Evolutionary conservation across 2,329 filamentous ascomycete genomes (phyloP).

Genomic region (Pestalotiopsis sp.): DNA sequence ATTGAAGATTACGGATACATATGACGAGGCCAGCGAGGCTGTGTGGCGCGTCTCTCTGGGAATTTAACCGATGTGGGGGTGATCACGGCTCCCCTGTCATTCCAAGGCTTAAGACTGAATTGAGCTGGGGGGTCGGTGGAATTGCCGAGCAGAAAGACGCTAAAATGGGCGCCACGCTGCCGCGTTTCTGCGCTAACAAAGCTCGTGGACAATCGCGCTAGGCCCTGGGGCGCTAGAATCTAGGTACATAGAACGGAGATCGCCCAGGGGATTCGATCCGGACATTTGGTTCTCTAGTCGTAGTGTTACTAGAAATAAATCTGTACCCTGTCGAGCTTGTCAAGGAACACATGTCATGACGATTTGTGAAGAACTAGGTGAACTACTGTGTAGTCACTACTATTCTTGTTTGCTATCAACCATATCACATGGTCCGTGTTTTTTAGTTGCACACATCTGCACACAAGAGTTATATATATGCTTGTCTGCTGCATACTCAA

Average conservation of each 20-base stretch:
- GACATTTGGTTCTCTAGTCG: background rate
- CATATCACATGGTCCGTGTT: background rate
- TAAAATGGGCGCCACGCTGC: background rate
- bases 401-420: background rate
- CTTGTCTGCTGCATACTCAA: too few relatives aligned
- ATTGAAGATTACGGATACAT: background rate
- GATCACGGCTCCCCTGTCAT: background rate
- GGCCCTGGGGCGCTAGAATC: background rate
- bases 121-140: background rate
- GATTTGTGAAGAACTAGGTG: background rate
- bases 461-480: too few relatives aligned
- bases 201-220: too few relatives aligned
- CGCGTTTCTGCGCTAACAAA: background rate
- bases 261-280: background rate
- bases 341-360: background rate
- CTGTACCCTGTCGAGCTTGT: background rate
- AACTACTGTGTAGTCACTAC: background rate
- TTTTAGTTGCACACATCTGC: background rate
- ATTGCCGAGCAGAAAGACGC: background rate
- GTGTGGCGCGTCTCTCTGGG: background rate
- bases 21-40: background rate
- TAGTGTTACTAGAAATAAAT: background rate
- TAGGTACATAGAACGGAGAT: background rate
- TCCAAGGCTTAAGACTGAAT: background rate
- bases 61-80: background rate